Evolutionary conservation across 2,329 filamentous ascomycete genomes (phyloP), one percentile per base, ranked within the genome.

Genomic region (Furcasterigmium furcatum): DNA sequence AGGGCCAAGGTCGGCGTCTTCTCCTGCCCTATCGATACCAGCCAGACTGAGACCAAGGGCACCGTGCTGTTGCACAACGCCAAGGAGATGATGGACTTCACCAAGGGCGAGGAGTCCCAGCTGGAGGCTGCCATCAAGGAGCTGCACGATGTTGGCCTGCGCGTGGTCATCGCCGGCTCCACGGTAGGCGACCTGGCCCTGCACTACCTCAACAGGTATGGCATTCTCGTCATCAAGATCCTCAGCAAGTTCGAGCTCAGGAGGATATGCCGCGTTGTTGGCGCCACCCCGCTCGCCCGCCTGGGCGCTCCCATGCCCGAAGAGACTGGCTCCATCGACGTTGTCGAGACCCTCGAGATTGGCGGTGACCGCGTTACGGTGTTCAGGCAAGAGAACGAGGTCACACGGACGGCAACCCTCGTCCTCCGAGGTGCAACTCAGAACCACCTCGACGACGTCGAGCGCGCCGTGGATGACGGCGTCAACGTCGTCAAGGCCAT

Each of bases 401-500:
- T 85, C 45, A 97, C 95, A 42, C 83, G 91, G 60, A 99, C 94
- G 43, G 89, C 95, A 18, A 99, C 94, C 8, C 80, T 99, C 41
- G 91, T 99, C 44, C 83, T 99, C 49, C 85, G 94, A 54, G 94
- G 95, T 41, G 94, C 94, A 18, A 99, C 94, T 5, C 92, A 97
- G 71, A 99, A 99, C 74, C 90, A 97, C 67, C 83, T 99, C 20
- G 94, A 99, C 61, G 94, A 99, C 58, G 81, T 99, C 29, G 94
- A 99, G 77, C 86, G 94, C 53, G 94, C 94, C 42, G 91, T 99
- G 46, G 94, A 99, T 59, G 94, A 99, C 57, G 94, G 94, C 54
- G 94, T 99, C 66, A 99, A 97, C 62, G 95, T 95, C 43, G 88
- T 99, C 67, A 99, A 99, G 76, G 94, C 94, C 54, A 95, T 99